A percentile compares a stretch with the other conserved stretches of the same genome.
Conservation (phyloP, 495 filamentous ascomycete genomes). For the Terfezia boudieri region DNA sequence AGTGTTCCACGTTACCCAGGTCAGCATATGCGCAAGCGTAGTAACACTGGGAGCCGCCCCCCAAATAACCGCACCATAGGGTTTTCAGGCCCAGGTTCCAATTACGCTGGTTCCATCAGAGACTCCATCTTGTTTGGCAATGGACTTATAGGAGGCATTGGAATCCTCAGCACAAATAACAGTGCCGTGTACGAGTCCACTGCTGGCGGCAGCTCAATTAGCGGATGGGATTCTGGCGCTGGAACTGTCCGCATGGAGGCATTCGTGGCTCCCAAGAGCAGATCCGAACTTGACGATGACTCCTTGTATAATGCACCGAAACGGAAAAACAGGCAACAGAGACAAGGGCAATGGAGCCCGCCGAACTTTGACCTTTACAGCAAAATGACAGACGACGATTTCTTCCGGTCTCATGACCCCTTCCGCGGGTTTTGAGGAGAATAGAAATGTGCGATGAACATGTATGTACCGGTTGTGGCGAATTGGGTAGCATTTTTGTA, state of each 20-base stretch:
- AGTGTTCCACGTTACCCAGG: constrained; percentile 51
- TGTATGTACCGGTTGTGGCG: too few species aligned
- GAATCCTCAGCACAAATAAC: constrained; percentile 11
- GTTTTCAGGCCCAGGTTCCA: constrained; percentile 20
- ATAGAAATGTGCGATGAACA: too few species aligned
- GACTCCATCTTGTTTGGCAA: constrained; percentile 7
- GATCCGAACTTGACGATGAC: constrained; percentile 26
- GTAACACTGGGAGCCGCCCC: constrained; percentile 7
- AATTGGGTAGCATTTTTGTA: too few species aligned
- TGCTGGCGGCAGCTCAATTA: constrained; percentile 1
- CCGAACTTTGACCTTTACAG: not conserved
- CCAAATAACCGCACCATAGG: constrained; percentile 20
- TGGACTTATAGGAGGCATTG: constrained; percentile 16
- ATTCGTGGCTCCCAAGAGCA: constrained; percentile 40
- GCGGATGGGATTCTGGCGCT: constrained; percentile 29
- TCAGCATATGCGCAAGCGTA: constrained; percentile 11
- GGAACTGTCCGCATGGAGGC: constrained; percentile 95
- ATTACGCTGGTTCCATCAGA: constrained; percentile 17
- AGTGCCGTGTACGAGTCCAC: constrained; percentile 8
- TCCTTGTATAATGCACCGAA: not conserved
- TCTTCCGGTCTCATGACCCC: not conserved
- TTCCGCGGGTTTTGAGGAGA: not conserved
- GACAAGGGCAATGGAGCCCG: not conserved
- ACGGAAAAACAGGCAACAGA: not conserved
- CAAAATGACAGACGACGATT: not conserved